Evolutionary conservation across 129 eudicot genomes (phyloP), one percentile per base, ranked within the genome.

Genomic region (Cynara cardunculus): DNA sequence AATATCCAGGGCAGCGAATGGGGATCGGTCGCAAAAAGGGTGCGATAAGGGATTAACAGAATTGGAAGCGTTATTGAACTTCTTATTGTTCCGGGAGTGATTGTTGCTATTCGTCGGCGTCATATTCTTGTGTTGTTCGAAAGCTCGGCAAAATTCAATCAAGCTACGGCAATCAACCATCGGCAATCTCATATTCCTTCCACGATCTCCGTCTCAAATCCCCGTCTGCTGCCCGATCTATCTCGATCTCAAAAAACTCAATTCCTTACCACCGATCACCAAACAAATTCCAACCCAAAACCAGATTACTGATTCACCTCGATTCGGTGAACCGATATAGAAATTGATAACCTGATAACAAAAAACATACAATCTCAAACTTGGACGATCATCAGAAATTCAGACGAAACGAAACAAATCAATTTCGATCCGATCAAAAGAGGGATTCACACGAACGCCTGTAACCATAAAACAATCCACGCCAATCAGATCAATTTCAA

Each of bases 81-180:
- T 83, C 64, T 83, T 78, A 74, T 72, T 77, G 78, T 62, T 78
- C 61, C 62, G 74, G 0, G 80, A 37, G 28, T 78, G 84, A 72
- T 72, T 81, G 26, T n/a, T 83, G 75, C 37, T 64, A 22, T 56
- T 78, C 18, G 59, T 34, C 56, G 72, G 39, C 21, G 65, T 82
- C 80, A 37, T 69, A 31, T 78, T 84, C 73, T 82, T 69, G 82
- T 82, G 88, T 26, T 82, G 87, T 71, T 84, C 89, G 26, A 88
- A 88, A 76, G 89, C 89, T 56, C 86, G 81, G 82, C 91, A 88
- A 34, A 88, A 88, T 75, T 88, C 87, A 27, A 88, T 88, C 87
- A 88, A 73, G 21, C 87, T 85, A 75, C 89, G 91, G 80, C 91
- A 88, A 83, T 88, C 91, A 68, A 88, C 91, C 87, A 88, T 88